A percentile compares a stretch with the other conserved stretches of the same genome.
phyloP scores from a whole-genome alignment of 306 rosid genomes.

The Rosa persica region DNA sequence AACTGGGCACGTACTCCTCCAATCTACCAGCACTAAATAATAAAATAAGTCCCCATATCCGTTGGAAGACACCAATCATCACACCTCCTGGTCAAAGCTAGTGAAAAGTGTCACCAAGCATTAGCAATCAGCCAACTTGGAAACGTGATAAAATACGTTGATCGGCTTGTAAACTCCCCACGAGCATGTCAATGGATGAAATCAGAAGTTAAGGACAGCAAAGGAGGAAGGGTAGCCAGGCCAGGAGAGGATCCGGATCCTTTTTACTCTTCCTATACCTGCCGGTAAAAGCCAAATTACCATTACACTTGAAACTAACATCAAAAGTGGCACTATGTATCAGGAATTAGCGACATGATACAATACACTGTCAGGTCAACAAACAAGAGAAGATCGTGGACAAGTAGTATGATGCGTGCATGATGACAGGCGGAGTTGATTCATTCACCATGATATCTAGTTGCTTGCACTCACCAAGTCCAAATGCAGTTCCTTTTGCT shows the following conservation, averaged over 20 bases:
- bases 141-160: slow-evolving; percentile 19
- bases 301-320: neutral
- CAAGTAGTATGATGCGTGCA: slow-evolving; percentile 77
- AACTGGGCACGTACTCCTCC: slow-evolving; percentile 19
- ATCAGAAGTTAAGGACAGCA: too few species aligned
- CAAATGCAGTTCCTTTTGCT: slow-evolving; percentile 83
- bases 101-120: slow-evolving; percentile 13
- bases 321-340: slow-evolving; percentile 12
- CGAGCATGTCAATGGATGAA: neutral
- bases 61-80: slow-evolving; percentile 21
- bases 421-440: slow-evolving; percentile 86
- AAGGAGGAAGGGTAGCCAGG: too few species aligned
- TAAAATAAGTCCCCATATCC: slow-evolving; percentile 23
- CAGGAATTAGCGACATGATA: slow-evolving; percentile 24
- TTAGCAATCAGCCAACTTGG: slow-evolving; percentile 16
- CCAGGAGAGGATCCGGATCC: too few species aligned
- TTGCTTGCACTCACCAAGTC: slow-evolving; percentile 77
- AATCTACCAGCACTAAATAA: slow-evolving; percentile 7
- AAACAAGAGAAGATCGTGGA: slow-evolving; percentile 74
- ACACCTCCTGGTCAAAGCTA: slow-evolving; percentile 20
- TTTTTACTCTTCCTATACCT: neutral
- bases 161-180: neutral
- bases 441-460: slow-evolving; percentile 71
- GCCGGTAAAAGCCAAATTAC: neutral
- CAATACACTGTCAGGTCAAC: slow-evolving; percentile 31